Percentiles rank a stretch among this genome's conserved stretches.
Conservation (phyloP, 2,329 filamentous ascomycete genomes). For the Fusarium tanahbumbuense region DNA sequence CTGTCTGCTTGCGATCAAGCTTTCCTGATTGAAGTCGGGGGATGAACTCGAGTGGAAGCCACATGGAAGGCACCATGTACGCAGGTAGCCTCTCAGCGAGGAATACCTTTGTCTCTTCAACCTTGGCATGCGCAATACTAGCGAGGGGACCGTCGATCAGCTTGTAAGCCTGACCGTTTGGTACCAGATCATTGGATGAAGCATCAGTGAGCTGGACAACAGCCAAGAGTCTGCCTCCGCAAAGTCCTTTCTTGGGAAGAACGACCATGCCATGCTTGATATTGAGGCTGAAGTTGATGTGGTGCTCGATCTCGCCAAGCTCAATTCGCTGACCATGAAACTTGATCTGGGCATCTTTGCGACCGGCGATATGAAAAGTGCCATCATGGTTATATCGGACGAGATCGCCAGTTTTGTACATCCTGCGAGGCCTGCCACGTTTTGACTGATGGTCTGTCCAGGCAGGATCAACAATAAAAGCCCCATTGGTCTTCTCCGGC, state of each 20-base stretch:
- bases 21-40: conserved; percentile 39
- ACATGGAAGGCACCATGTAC: conserved; percentile 42
- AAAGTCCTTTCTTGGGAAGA: conserved; percentile 27
- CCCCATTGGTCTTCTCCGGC: conserved; percentile 47
- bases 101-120: conserved; percentile 26
- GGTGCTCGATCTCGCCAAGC: conserved; percentile 49
- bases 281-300: conserved; percentile 32
- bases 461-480: conserved; percentile 42
- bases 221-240: conserved; percentile 27
- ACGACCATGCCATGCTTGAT: conserved; percentile 43
- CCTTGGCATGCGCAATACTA: not conserved
- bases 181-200: conserved; percentile 12
- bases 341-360: conserved; percentile 50
- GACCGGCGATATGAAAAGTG: conserved; percentile 40
- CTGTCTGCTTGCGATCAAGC: conserved; percentile 33
- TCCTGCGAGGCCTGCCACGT: not conserved
- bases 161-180: conserved; percentile 21
- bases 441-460: conserved; percentile 19
- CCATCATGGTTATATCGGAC: conserved; percentile 46
- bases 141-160: conserved; percentile 16
- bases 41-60: conserved; percentile 34
- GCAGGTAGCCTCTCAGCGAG: conserved; percentile 33
- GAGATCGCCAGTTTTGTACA: conserved; percentile 44
- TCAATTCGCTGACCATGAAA: conserved; percentile 51
- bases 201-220: conserved; percentile 27